These are phyloP conservation scores for Coleophoma crateriformis DNA, from an alignment of 2,329 filamentous ascomycete genomes.

Conservation along the genomic window DNA sequence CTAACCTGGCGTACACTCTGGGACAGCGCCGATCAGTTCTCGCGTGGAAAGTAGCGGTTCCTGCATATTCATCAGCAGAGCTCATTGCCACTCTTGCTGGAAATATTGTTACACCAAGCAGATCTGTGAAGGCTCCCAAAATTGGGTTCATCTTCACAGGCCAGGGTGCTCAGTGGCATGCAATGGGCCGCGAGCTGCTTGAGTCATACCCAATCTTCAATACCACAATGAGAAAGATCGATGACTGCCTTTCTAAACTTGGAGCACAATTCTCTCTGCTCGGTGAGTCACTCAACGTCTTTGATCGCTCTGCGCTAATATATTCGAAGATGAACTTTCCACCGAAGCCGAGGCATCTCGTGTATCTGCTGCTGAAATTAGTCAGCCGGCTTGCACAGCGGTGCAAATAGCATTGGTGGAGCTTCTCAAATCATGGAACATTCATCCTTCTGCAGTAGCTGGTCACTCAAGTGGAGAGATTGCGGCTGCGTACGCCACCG, in stretches of 20 bases:
- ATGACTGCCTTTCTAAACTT: conserved; percentile 27
- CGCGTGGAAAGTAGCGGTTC: conserved; percentile 17
- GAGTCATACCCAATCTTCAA: conserved; percentile 29
- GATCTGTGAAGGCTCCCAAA: conserved; percentile 10
- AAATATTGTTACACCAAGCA: conserved; percentile 19
- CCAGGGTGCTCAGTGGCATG: conserved; percentile 20
- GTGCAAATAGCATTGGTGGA: conserved; percentile 41
- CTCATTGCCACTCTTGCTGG: conserved; percentile 33
- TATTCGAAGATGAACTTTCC: conserved; percentile 26
- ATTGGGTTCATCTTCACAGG: conserved; percentile 23
- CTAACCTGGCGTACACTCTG: conserved; percentile 21
- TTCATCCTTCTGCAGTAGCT: conserved; percentile 33
- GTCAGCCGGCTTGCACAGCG: conserved; percentile 40
- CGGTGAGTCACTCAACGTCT: conserved; percentile 1
- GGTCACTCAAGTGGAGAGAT: conserved; percentile 46
- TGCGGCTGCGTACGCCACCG: conserved; percentile 38
- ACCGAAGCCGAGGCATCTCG: conserved; percentile 28
- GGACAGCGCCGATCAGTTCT: conserved; percentile 19
- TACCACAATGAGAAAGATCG: conserved; percentile 25
- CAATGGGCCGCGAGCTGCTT: conserved; percentile 23
- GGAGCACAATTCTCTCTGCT: conserved; percentile 24
- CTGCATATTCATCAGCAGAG: conserved; percentile 10
- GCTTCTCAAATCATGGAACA: conserved; percentile 36
- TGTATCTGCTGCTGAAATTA: conserved; percentile 33
- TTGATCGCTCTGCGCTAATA: too few species aligned